Evolutionary conservation across 441 rosid species (phyloP).

Genomic region (Euphorbia corollata): DNA sequence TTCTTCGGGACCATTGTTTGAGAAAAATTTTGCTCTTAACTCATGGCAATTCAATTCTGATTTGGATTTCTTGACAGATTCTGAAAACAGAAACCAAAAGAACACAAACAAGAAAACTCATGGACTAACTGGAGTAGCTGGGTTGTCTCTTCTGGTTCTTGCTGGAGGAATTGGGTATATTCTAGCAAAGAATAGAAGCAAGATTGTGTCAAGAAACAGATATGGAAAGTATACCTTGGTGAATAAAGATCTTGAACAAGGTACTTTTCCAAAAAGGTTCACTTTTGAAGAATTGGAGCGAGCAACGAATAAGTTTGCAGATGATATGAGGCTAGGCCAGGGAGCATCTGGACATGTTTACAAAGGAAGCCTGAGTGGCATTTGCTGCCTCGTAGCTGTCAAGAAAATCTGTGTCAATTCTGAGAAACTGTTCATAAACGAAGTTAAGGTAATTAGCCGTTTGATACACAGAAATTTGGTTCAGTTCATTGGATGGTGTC

Average conservation of each 20-base stretch:
- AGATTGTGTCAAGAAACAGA: not conserved
- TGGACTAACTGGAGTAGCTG: not conserved
- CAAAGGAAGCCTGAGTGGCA: slow-evolving; percentile 9
- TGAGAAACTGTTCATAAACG: slow-evolving; percentile 7
- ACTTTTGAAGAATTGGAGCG: not conserved
- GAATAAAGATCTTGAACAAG: not conserved
- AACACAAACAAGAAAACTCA: not conserved
- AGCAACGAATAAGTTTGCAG: slow-evolving; percentile 11
- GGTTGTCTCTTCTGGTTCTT: not conserved
- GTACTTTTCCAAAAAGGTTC: not conserved
- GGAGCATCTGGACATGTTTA: slow-evolving; percentile 12
- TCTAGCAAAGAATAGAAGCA: not conserved
- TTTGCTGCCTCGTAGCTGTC: slow-evolving; percentile 5
- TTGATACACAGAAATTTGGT: slow-evolving; percentile 11
- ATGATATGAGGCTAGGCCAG: not conserved
- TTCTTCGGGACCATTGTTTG: not conserved
- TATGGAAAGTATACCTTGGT: not conserved
- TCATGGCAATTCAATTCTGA: slow-evolving; percentile 7
- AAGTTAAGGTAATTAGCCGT: slow-evolving; percentile 9
- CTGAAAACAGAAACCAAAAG: not conserved
- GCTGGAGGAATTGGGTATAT: not conserved
- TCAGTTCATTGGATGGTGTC: slow-evolving; percentile 14
- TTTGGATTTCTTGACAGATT: not conserved
- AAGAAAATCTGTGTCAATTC: slow-evolving; percentile 5
- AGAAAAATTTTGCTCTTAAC: not conserved